A percentile compares a stretch with the other conserved stretches of the same genome.
These are phyloP conservation scores for Phytopythium boreale DNA, from an alignment of 352 stramenopile species.

Conservation along the genomic window DNA sequence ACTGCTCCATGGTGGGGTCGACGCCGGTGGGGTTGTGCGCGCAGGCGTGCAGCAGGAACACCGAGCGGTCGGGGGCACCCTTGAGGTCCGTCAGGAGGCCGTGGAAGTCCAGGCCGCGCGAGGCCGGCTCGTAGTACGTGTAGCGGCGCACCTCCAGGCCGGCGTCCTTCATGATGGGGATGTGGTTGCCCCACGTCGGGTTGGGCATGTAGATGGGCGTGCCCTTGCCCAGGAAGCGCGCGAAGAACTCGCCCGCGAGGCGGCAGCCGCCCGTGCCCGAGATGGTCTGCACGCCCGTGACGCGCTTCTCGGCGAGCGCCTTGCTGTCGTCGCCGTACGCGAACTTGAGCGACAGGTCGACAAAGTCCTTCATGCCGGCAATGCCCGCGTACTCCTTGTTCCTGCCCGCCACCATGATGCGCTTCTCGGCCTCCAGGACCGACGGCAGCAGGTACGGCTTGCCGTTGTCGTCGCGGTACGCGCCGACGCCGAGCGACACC, in stretches of 20 bases:
- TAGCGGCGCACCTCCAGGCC: slow-evolving; percentile 80
- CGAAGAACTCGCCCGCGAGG: slow-evolving; percentile 95
- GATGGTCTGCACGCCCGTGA: slow-evolving; percentile 97
- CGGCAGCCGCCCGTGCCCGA: slow-evolving; percentile 97
- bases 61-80: slow-evolving; percentile 89
- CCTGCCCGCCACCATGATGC: slow-evolving; percentile 89
- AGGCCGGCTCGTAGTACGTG: slow-evolving; percentile 84
- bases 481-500: slow-evolving; percentile 98
- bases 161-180: slow-evolving; percentile 91
- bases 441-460: slow-evolving; percentile 96
- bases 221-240: slow-evolving; percentile 81
- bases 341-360: slow-evolving; percentile 94
- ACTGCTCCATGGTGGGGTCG: slow-evolving; percentile 98
- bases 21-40: slow-evolving; percentile 99
- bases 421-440: slow-evolving; percentile 95
- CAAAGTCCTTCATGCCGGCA: slow-evolving; percentile 94
- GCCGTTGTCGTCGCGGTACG: slow-evolving; percentile 94
- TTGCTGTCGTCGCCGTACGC: slow-evolving; percentile 95
- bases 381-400: slow-evolving; percentile 99
- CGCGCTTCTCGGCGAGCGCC: slow-evolving; percentile 86
- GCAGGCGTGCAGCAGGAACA: slow-evolving; percentile 98
- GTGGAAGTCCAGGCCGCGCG: slow-evolving; percentile 90
- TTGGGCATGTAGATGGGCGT: slow-evolving; percentile 97
- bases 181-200: slow-evolving; percentile 99
- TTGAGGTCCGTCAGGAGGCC: slow-evolving; percentile 95